Base-by-base conservation (phyloP, 352 stramenopile genomes). In the Halophytophthora batemanensis region DNA sequence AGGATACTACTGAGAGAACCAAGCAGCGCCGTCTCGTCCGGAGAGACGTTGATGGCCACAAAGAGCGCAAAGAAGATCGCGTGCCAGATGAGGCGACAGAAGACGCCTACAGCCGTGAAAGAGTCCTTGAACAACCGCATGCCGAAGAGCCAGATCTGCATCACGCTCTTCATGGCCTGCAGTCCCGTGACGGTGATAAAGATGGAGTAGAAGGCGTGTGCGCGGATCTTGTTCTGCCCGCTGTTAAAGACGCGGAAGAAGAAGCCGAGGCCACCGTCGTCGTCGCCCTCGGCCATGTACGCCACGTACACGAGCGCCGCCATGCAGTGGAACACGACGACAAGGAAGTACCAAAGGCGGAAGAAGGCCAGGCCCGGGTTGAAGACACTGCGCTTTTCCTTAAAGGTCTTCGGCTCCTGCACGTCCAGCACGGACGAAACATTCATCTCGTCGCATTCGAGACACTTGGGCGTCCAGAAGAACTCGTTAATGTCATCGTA, bases 401-500 rank as follows among this genome's bases (percentile, higher is more conserved):
- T 86, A 65, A 92, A 95, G 7, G 82, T 91, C 75, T 95, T 95
- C n/a, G 63, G 57, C 45, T 90, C 82, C 23, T 74, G 63, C 25
- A 84, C 66, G 18, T 66, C 60, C 31, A 92, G 49, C 48, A 73
- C 67, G n/a, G 77, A 54, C 0, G 82, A 78, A 17, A 95, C 75
- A 42, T 78, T 85, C 38, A 74, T 61, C 45, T 88, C 78, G 40
- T 90, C 73, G 40, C 80, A 83, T 8, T 84, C 63, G 2, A 94
- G 74, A 53, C 85, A 95, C 22, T 60, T 45, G 0, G 37, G 11
- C 1, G 58, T 84, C 85, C 85, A 95, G 49, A 95, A 95, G 61
- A 91, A 95, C 63, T 95, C 85, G 64, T 95, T 95, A 17, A 95
- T 61, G 34, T 95, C 85, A 56, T 95, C 85, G 49, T 95, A 95